Percentiles rank a stretch among this genome's conserved stretches.
These are phyloP conservation scores for Phytopythium vexans DNA, from an alignment of 352 stramenopile species.

Conservation along the genomic window DNA sequence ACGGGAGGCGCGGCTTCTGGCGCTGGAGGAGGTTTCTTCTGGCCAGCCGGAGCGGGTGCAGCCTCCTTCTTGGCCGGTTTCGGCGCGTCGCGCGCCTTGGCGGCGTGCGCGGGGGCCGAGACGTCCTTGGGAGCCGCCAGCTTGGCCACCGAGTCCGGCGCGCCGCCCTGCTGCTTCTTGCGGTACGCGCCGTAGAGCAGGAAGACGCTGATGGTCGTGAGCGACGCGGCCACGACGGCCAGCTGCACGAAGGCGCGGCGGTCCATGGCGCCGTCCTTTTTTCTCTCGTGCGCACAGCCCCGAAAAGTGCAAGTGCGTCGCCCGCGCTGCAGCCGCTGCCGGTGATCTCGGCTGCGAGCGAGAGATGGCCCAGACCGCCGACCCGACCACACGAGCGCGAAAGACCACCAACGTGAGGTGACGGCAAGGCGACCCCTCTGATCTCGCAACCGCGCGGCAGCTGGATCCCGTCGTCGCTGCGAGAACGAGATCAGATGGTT, in stretches of 20 bases:
- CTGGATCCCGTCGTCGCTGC: too few relatives aligned
- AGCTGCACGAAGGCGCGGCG: constrained; percentile 62
- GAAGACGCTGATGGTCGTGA: constrained; percentile 64
- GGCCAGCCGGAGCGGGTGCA: constrained; percentile 9
- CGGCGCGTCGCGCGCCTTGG: constrained; percentile 14
- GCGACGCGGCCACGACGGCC: constrained; percentile 61
- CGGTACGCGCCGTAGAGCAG: constrained; percentile 49
- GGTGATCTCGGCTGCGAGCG: too few relatives aligned
- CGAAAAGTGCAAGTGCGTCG: too few relatives aligned
- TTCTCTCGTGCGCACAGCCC: neutral
- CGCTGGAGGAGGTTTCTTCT: constrained; percentile 24
- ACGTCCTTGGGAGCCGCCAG: constrained; percentile 22
- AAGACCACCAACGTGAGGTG: too few relatives aligned
- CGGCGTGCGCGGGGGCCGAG: constrained; percentile 12
- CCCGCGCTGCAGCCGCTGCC: neutral
- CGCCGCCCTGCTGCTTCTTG: constrained; percentile 36
- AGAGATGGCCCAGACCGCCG: too few relatives aligned
- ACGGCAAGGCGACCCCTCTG: too few relatives aligned
- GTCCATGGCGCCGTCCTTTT: constrained; percentile 17
- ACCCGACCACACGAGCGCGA: too few relatives aligned
- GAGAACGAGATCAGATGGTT: too few relatives aligned
- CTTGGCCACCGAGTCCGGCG: constrained; percentile 9
- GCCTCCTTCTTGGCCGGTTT: constrained; percentile 29
- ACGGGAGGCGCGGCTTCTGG: constrained; percentile 3
- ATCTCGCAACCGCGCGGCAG: too few relatives aligned